A percentile compares a stretch with the other conserved stretches of the same genome.
Evolutionary conservation across 805 yeast genomes (phyloP).

Genomic region (Jamesozyma piceae): DNA sequence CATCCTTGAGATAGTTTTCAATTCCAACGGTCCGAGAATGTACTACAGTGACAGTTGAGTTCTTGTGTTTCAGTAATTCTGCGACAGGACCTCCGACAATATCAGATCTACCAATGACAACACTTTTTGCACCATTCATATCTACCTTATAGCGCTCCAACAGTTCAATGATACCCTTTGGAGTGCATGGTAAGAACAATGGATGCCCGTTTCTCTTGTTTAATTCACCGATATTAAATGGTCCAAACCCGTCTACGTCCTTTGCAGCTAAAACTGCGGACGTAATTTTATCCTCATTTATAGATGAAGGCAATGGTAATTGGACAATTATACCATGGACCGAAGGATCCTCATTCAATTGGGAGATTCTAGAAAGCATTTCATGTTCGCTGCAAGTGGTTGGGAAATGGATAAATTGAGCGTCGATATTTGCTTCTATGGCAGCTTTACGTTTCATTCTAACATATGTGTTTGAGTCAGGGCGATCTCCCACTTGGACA

Average conservation of each 20-base stretch:
- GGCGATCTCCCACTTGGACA: slow-evolving; percentile 82
- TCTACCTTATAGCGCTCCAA: slow-evolving; percentile 59
- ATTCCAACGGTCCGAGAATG: slow-evolving; percentile 67
- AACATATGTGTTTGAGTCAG: slow-evolving; percentile 87
- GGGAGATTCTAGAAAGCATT: slow-evolving; percentile 48
- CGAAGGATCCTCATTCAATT: slow-evolving; percentile 60
- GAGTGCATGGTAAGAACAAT: slow-evolving; percentile 85
- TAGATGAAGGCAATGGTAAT: slow-evolving; percentile 75
- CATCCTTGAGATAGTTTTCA: slow-evolving; percentile 47
- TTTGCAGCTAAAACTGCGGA: slow-evolving; percentile 71
- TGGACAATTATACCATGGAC: slow-evolving; percentile 87
- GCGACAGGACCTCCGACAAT: slow-evolving; percentile 95
- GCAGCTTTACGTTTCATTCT: slow-evolving; percentile 89
- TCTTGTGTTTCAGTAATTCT: slow-evolving; percentile 63
- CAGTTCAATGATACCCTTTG: slow-evolving; percentile 81
- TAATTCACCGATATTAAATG: slow-evolving; percentile 81
- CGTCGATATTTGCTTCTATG: slow-evolving; percentile 65
- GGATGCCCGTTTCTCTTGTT: slow-evolving; percentile 81
- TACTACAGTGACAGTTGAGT: slow-evolving; percentile 81
- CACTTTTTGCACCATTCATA: slow-evolving; percentile 74
- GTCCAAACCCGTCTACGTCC: slow-evolving; percentile 94
- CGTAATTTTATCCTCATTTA: slow-evolving; percentile 73
- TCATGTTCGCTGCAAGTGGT: slow-evolving; percentile 51
- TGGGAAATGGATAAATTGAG: slow-evolving; percentile 55
- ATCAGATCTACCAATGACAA: slow-evolving; percentile 90